Base-by-base conservation (phyloP, 208 protist genomes). In the Tritrichomonas foetus region DNA sequence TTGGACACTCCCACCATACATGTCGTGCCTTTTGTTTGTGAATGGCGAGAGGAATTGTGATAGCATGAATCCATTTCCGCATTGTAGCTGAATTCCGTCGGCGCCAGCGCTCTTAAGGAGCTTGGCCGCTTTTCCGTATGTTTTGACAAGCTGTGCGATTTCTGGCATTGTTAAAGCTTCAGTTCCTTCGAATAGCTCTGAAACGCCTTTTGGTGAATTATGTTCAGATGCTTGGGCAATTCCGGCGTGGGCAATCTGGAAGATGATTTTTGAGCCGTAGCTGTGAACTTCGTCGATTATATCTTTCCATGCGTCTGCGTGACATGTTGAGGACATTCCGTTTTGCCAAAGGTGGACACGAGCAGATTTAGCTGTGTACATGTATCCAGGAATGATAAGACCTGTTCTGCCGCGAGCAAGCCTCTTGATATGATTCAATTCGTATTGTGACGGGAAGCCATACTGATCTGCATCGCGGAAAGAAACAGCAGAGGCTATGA, bases 11-110 rank as follows among this genome's bases (percentile, higher is more conserved):
- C 69, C 69, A 44, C 82, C 82, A 64, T 66, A 93, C 27, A 50
- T 33, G 41, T 93, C 82, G 33, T 57, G 5, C 5, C 82, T 8
- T 36, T 93, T 41, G 53, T 93, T 93, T 2, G 50, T 49, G 0
- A n/a, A 44, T 22, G 82, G 55, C 13, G 53, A 69, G 0, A 93
- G 8, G 36, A 93, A 66, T 20, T 41, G 20, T 49, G 82, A 93
- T 9, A 93, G 9, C 1, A 93, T 11, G 41, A 36, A 93, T 44
- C 82, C 82, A 66, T 93, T 14, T 22, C 22, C 82, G 9, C 50
- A 33, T 30, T 93, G 82, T 22, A 93, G n/a, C 44, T 93, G 11
- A 39, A 93, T 50, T 69, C 49, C 49, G 69, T 93, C 82, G 8
- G 22, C 49, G 1, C 82, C 82, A 22, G n/a, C 49, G 30, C 25